A percentile compares a stretch with the other conserved stretches of the same genome.
phyloP scores from a whole-genome alignment of 768 basidiomycete genomes.

The Daedaleopsis nitida region DNA sequence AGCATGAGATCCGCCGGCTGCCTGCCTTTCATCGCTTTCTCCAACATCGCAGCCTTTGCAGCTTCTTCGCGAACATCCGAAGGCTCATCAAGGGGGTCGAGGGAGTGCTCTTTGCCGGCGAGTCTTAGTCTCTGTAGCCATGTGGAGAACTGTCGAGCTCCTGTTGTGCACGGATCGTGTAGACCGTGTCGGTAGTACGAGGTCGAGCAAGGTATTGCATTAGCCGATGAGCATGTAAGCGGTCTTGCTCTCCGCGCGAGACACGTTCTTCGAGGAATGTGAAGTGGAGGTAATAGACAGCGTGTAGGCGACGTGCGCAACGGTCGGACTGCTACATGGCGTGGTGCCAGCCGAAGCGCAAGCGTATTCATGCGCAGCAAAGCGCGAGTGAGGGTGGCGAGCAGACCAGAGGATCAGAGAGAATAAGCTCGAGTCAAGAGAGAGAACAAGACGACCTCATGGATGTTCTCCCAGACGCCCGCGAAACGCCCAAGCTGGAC shows the following conservation, averaged over 20 bases:
- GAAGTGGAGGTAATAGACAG: slow-evolving; percentile 1
- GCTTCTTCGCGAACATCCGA: slow-evolving; percentile 60
- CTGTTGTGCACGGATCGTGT: not conserved
- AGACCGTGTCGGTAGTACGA: not conserved
- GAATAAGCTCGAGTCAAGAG: not conserved
- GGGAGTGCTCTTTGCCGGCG: slow-evolving; percentile 10
- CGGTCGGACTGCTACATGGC: slow-evolving; percentile 18
- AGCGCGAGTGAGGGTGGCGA: not conserved
- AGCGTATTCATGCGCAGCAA: slow-evolving; percentile 24
- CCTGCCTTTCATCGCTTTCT: slow-evolving; percentile 84
- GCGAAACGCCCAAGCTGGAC: slow-evolving; percentile 1
- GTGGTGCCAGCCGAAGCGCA: slow-evolving; percentile 10
- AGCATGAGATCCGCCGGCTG: slow-evolving; percentile 90
- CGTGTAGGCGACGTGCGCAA: slow-evolving; percentile 1
- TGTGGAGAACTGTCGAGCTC: slow-evolving; percentile 15
- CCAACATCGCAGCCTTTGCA: slow-evolving; percentile 72
- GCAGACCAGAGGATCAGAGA: slow-evolving; percentile 3
- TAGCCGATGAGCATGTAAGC: not conserved
- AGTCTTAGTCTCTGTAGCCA: slow-evolving; percentile 32
- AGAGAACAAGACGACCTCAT: too few relatives aligned
- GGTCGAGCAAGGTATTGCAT: not conserved
- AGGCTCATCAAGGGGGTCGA: slow-evolving; percentile 19
- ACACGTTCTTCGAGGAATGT: slow-evolving; percentile 19
- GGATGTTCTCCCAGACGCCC: too few relatives aligned
- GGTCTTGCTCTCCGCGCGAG: slow-evolving; percentile 2